Base-by-base conservation (phyloP, 1,139 yeast genomes). In the Maudiozyma humilis region DNA sequence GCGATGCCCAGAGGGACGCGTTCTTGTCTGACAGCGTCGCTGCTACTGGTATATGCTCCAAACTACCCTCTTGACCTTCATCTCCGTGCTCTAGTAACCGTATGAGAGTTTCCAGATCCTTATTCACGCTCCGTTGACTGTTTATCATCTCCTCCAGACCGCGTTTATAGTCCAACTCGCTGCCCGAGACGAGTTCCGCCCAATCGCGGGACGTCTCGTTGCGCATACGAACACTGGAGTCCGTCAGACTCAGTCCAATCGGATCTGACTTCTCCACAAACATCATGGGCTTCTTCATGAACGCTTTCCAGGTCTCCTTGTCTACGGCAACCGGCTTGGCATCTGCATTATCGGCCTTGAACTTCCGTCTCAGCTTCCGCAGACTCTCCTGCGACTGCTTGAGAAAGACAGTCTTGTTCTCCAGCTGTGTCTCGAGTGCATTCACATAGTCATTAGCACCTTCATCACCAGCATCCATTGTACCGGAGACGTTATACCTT, bases 251-350 rank as follows among this genome's bases (percentile, higher is more conserved):
- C 13, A 58, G 38, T 0, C 66, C 65, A 34, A 61, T 51, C 1
- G 65, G 64, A 32, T 62, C 66, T 0, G 63, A 53, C 42, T 62
- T 50, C 38, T 57, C 63, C 7, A 62, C 56, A 17, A 50, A 48
- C 35, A 55, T 52, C 51, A 60, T 45, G 0, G 62, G 60, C 20
- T 51, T 52, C 23, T 48, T 45, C 44, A 56, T 31, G 18, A 60
- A 46, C n/a, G 47, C 46, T 16, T 49, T 45, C 60, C 57, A 57
- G 4, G 37, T 43, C 7, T 19, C 32, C 16, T 23, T 27, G 30
- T 43, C 41, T 8, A 23, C 35, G 13, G 23, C 19, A 25, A 36
- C 43, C 19, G 34, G 27, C 2, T 31, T 32, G 6, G 7, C 35
- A 16, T 36, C 37, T 15, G 27, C 29, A 12, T 25, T 23, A 8